Evolutionary conservation across 306 rosid species (phyloP), one percentile per base, ranked within the genome.

Genomic region (Quercus cerris): DNA sequence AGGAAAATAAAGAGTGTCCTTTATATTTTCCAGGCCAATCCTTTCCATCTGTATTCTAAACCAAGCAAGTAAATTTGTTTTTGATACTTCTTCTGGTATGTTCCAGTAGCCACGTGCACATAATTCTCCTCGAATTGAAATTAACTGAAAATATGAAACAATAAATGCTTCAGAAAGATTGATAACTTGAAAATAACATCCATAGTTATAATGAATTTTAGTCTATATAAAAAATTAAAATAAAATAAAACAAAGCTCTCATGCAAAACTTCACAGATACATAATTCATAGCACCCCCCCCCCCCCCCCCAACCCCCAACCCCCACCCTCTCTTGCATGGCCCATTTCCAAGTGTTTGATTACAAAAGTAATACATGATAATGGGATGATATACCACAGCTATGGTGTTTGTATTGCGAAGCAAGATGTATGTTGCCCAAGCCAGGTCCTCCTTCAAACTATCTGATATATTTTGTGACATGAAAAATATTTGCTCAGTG

Each of bases 91-190:
- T 27, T 78, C 82, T 4, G 87, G 89, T 77, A 74, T 82, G 87
- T 87, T 83, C 99, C 98, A 91, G 83, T 95, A 95, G 74, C 99
- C 98, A 77, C 99, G 89, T 61, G 88, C 86, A 5, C 98, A 93
- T 63, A 91, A 78, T 69, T 85, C 81, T 74, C 90, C 93, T 88
- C 31, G 82, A 85, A 89, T 70, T 49, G 82, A 88, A 71, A 88
- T 84, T 64, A 95, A 83, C 97, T 95, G 97, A 78, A 80, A 84
- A 33, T 70, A 38, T 49, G 74, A 81, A 82, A 82, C 44, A 63
- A 75, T 0, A 13, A 54, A 58, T 75, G 51, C 35, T 64, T 75
- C 59, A 75, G 20, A 64, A 76, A 64, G 33, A 70, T 19, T 46
- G 11, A 4, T 31, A 64, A 72, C 46, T 66, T 46, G 15, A 55